Evolutionary conservation across 192 early-diverging fungal genomes (phyloP).

Genomic region (Martensiomyces pterosporus): DNA sequence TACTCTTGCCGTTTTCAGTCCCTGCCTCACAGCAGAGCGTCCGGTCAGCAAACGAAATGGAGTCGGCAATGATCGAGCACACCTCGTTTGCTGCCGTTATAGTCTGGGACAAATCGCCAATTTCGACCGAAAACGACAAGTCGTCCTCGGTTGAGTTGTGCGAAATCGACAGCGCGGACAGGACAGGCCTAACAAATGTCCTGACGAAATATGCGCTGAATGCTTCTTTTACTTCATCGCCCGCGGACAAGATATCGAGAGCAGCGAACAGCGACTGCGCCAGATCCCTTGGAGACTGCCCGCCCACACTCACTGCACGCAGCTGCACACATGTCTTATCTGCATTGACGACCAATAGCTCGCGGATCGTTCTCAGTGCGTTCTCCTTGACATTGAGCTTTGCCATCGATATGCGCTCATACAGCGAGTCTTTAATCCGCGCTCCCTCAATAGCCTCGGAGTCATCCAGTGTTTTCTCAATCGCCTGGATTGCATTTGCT

Average conservation of each 20-base stretch:
- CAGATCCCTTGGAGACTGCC: neutral
- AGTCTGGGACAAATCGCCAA: neutral
- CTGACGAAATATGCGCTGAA: conserved; percentile 14
- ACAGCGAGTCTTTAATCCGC: conserved; percentile 6
- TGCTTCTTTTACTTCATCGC: neutral
- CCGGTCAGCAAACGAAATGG: conserved; percentile 8
- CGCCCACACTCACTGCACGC: neutral
- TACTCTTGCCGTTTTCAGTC: neutral
- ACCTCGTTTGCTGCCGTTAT: neutral
- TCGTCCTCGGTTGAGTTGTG: neutral
- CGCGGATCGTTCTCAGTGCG: neutral
- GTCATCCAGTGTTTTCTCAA: conserved; percentile 2
- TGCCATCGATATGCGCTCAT: conserved; percentile 7
- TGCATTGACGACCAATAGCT: conserved; percentile 2
- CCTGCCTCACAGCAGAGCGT: neutral
- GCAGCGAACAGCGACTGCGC: conserved; percentile 9
- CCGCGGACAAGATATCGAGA: conserved; percentile 12
- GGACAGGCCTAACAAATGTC: conserved; percentile 13
- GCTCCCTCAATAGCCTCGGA: conserved; percentile 8
- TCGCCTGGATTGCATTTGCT: conserved; percentile 1
- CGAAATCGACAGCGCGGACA: conserved; percentile 3
- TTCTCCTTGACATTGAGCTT: conserved; percentile 15
- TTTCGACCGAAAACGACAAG: neutral
- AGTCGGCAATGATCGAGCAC: conserved; percentile 2
- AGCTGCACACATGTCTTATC: neutral